Conservation (phyloP, 2,329 filamentous ascomycete species). For the Tetracladium maxilliforme region DNA sequence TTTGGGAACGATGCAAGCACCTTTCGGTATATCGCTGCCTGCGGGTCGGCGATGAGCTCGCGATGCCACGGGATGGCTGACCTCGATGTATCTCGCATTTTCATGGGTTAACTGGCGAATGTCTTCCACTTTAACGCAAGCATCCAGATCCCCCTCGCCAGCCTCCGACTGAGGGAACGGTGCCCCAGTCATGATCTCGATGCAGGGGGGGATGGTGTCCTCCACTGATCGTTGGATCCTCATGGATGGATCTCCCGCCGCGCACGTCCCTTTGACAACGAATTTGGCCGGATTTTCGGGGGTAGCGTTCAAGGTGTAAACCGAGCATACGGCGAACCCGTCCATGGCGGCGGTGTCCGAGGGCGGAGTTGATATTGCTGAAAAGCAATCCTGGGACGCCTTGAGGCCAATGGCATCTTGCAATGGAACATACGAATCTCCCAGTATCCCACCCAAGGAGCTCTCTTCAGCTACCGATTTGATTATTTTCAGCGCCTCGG, state of each 20-base stretch:
- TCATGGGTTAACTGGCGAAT: too few species aligned
- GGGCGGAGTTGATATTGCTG: constrained; percentile 1
- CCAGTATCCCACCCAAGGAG: too few species aligned
- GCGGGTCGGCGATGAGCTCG: constrained; percentile 9
- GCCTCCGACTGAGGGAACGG: constrained; percentile 8
- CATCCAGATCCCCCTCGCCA: constrained; percentile 6
- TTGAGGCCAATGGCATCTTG: constrained; percentile 1
- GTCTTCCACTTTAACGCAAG: constrained; percentile 10
- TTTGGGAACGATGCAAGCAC: constrained; percentile 6
- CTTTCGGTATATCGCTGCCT: constrained; percentile 8
- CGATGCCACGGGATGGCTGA: constrained; percentile 6
- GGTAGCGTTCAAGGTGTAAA: constrained; percentile 1
- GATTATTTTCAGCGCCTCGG: not conserved
- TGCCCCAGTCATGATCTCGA: constrained; percentile 14
- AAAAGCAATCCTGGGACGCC: not conserved
- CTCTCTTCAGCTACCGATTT: not conserved
- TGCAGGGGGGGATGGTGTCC: constrained; percentile 5
- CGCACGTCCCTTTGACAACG: constrained; percentile 6
- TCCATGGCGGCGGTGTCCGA: constrained; percentile 1
- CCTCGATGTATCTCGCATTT: constrained; percentile 5
- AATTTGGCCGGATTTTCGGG: constrained; percentile 7
- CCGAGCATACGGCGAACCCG: constrained; percentile 1
- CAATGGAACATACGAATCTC: too few species aligned
- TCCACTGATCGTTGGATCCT: constrained; percentile 1
- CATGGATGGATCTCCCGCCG: constrained; percentile 7